phyloP scores from a whole-genome alignment of 352 stramenopile genomes.

The Phytophthora boehmeriae region DNA sequence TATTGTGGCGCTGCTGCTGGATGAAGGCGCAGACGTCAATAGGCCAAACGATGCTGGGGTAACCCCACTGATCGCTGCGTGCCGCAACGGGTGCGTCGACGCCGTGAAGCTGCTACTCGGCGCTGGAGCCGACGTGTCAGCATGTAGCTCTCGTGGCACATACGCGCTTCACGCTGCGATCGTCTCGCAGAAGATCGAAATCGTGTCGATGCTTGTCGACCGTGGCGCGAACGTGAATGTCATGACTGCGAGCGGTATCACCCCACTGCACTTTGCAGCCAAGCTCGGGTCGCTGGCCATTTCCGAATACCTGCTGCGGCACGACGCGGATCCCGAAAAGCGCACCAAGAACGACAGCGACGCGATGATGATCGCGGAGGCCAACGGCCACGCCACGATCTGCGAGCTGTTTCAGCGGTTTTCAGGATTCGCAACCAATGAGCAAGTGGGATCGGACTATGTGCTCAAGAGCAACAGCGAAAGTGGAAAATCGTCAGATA shows the following conservation, averaged over 20 bases:
- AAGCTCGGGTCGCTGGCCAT: slow-evolving; percentile 67
- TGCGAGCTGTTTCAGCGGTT: slow-evolving; percentile 73
- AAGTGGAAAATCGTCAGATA: slow-evolving; percentile 38
- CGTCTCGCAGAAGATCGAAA: slow-evolving; percentile 65
- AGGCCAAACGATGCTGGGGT: slow-evolving; percentile 61
- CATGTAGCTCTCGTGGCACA: slow-evolving; percentile 57
- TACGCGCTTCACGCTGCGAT: slow-evolving; percentile 72
- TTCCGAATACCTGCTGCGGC: slow-evolving; percentile 66
- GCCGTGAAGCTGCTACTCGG: slow-evolving; percentile 61
- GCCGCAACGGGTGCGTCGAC: slow-evolving; percentile 63
- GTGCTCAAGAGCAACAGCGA: slow-evolving; percentile 42
- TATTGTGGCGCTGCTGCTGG: slow-evolving; percentile 65
- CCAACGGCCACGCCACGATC: slow-evolving; percentile 66
- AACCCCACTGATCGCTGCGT: slow-evolving; percentile 75
- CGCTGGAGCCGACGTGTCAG: slow-evolving; percentile 47
- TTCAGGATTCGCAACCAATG: slow-evolving; percentile 26
- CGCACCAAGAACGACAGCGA: slow-evolving; percentile 82
- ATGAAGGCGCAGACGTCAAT: slow-evolving; percentile 73
- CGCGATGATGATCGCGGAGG: slow-evolving; percentile 72
- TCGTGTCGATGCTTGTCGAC: slow-evolving; percentile 73
- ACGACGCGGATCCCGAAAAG: slow-evolving; percentile 67
- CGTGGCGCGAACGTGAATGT: slow-evolving; percentile 71
- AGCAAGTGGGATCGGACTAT: slow-evolving; percentile 30
- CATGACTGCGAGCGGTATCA: slow-evolving; percentile 69
- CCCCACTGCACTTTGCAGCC: slow-evolving; percentile 79